Evolutionary conservation across 768 basidiomycete genomes (phyloP).

Genomic region (Podaxis sp.): DNA sequence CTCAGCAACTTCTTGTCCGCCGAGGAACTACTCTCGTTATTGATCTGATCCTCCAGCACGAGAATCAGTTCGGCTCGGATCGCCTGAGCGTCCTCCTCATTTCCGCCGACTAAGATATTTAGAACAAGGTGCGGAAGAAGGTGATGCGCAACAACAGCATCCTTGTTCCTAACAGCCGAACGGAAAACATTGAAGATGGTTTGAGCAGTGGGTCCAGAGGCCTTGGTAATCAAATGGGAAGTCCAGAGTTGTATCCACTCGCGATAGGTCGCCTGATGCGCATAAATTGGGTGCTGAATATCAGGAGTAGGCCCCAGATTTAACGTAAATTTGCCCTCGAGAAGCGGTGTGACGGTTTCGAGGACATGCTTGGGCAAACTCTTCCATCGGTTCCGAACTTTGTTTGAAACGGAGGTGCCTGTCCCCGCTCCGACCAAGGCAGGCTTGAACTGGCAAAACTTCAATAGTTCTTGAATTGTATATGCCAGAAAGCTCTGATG

Average conservation of each 20-base stretch:
- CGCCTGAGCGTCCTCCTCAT: constrained; percentile 53
- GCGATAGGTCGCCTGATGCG: constrained; percentile 73
- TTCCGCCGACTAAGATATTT: constrained; percentile 77
- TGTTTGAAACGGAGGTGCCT: constrained; percentile 52
- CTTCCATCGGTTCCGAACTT: constrained; percentile 76
- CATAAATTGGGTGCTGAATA: constrained; percentile 75
- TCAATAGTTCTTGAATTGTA: constrained; percentile 87
- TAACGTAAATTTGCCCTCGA: constrained; percentile 65
- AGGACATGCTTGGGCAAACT: constrained; percentile 77
- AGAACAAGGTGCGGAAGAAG: constrained; percentile 90
- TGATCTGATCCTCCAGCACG: constrained; percentile 87
- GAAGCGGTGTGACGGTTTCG: constrained; percentile 82
- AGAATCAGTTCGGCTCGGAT: constrained; percentile 76
- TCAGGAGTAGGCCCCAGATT: constrained; percentile 38
- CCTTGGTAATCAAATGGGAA: constrained; percentile 68
- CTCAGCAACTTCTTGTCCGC: constrained; percentile 84
- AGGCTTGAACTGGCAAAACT: constrained; percentile 82
- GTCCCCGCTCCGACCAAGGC: constrained; percentile 60
- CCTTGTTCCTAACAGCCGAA: constrained; percentile 77
- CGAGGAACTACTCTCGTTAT: constrained; percentile 51
- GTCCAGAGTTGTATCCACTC: constrained; percentile 97
- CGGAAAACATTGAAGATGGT: constrained; percentile 78
- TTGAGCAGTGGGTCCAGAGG: constrained; percentile 54
- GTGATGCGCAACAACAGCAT: constrained; percentile 91
- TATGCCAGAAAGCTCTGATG: constrained; percentile 89